Evolutionary conservation across 2,329 filamentous ascomycete genomes (phyloP).

Genomic region (Gaeumannomyces tritici): DNA sequence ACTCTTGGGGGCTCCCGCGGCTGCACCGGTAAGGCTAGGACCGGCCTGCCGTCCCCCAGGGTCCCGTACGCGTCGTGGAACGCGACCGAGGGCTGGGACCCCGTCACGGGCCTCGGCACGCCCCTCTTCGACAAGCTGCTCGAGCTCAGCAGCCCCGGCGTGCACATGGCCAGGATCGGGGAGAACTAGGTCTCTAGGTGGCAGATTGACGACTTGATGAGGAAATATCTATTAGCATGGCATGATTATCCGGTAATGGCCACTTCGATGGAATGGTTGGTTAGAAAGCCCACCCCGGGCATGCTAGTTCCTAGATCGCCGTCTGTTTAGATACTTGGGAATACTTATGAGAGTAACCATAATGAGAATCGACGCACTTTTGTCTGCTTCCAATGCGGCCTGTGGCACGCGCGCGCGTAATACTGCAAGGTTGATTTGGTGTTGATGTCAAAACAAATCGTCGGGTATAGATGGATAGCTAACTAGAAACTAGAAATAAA

Average conservation of each 20-base stretch:
- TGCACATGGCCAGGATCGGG: background rate
- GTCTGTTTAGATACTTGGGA: background rate
- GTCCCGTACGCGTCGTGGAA: conserved; percentile 8
- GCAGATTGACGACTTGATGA: too few species aligned
- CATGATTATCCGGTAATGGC: background rate
- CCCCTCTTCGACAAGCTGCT: conserved; percentile 9
- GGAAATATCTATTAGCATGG: background rate
- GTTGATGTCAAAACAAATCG: background rate
- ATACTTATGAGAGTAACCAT: background rate
- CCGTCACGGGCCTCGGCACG: conserved; percentile 8
- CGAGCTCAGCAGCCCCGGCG: conserved; percentile 1
- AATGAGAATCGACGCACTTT: background rate
- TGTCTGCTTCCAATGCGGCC: background rate
- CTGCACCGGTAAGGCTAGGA: conserved; percentile 1
- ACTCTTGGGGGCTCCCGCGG: conserved; percentile 6
- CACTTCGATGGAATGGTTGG: too few species aligned
- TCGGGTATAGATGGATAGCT: background rate
- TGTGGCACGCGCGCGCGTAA: too few species aligned
- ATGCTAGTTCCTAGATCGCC: too few species aligned
- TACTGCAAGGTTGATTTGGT: background rate
- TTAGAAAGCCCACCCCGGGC: too few species aligned
- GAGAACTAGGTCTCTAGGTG: background rate
- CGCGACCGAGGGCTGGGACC: conserved; percentile 9
- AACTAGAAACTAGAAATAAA: background rate
- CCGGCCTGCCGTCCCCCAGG: background rate